Base-by-base conservation (phyloP, 2,329 filamentous ascomycete species). In the Blumeriella jaapii region DNA sequence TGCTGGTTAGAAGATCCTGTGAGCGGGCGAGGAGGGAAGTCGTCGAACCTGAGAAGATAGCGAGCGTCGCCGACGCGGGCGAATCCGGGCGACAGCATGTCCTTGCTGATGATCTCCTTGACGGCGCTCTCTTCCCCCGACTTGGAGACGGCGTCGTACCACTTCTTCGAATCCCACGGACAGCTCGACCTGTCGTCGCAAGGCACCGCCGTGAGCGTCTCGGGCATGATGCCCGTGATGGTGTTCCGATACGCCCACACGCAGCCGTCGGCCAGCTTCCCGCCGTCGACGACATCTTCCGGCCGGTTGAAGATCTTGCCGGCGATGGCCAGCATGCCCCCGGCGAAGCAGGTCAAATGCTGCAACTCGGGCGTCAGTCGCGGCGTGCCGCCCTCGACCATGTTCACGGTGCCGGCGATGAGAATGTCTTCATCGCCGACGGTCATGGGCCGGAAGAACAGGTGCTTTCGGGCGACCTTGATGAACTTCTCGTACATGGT, bases 291-390 rank as follows among this genome's bases (percentile, higher is more conserved):
- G 3, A 80, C 53, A 32, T 79, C 70, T 3, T 69, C 62, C 0
- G 62, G 60, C 2, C 60, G 61, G 30, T 63, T 50, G 45, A 82
- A 71, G 18, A 84, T 61, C 41, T 68, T 72, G 1, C 78, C 77
- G 2, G 71, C 76, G 26, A 86, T 68, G 1, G 66, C 79, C 28
- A 82, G 74, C 63, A 81, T 77, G 10, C 79, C 82, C 3, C 81
- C 81, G 3, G 71, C 64, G 51, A 82, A 87, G 56, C 82, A 87
- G 1, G 71, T 69, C 1, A 86, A 63, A 56, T 86, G 81, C 46
- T 82, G 71, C 3, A 66, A 59, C 10, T 49, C 62, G 24, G 52
- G 42, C 54, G 42, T 49, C 11, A 48, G 40, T 4, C 33, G 24
- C 5, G 83, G 78, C 39, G 24, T 6, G 13, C 30, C 22, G 3